Evolutionary conservation across 2,329 filamentous ascomycete genomes (phyloP).

Genomic region (Sporothrix mexicana): DNA sequence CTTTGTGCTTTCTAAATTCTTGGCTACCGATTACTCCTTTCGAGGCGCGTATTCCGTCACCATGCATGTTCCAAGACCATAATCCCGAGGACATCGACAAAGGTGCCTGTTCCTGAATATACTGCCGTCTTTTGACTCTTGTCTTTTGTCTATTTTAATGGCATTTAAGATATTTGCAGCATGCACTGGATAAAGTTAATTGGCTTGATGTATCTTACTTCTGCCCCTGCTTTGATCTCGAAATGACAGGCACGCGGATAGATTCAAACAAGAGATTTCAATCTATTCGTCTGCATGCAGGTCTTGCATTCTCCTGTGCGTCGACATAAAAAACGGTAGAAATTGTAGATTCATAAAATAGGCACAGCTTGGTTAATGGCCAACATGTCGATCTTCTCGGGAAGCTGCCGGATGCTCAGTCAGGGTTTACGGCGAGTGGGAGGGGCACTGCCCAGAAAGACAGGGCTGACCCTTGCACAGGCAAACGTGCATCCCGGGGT

Average conservation of each 20-base stretch:
- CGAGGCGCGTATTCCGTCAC: conserved; percentile 8
- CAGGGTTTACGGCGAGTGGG: neutral
- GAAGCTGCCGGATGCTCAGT: no score
- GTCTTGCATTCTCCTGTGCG: neutral
- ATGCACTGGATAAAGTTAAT: conserved; percentile 12
- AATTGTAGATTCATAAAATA: neutral
- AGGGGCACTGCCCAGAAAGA: neutral
- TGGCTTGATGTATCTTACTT: neutral
- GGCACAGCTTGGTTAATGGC: neutral
- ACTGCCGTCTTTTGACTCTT: neutral
- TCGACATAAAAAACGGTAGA: neutral
- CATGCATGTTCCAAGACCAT: conserved; percentile 1
- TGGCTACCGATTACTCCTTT: conserved; percentile 8
- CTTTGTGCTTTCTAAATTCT: neutral
- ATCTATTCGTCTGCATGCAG: conserved; percentile 9
- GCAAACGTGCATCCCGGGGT: conserved; percentile 2
- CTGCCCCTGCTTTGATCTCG: neutral
- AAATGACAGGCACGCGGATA: conserved; percentile 15
- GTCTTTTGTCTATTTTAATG: neutral
- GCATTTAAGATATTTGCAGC: neutral
- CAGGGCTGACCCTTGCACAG: conserved; percentile 16
- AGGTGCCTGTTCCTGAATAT: conserved; percentile 17
- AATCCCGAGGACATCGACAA: neutral
- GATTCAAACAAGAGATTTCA: conserved; percentile 1
- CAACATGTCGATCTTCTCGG: no score